A percentile compares a stretch with the other conserved stretches of the same genome.
These are phyloP conservation scores for Viola odorata DNA, from an alignment of 345 rosid species.

Conservation along the genomic window DNA sequence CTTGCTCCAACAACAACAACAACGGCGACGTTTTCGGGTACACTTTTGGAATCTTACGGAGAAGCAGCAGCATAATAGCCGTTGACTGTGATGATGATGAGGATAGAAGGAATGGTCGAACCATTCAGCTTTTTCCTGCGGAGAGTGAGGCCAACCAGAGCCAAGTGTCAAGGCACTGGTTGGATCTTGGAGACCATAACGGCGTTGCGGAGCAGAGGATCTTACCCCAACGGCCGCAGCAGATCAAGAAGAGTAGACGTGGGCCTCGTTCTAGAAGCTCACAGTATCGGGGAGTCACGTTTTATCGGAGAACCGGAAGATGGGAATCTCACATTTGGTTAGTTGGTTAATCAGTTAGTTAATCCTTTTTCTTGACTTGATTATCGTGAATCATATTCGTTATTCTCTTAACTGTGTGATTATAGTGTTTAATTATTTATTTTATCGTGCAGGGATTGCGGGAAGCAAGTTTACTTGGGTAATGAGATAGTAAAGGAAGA, in stretches of 20 bases:
- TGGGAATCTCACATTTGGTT: conserved; percentile 99
- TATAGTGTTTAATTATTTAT: too few species aligned
- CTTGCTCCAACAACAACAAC: conserved; percentile 19
- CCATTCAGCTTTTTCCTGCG: conserved; percentile 45
- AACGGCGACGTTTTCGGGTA: conserved; percentile 14
- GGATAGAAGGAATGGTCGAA: conserved; percentile 5
- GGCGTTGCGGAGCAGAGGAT: conserved; percentile 22
- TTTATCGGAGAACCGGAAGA: conserved; percentile 92
- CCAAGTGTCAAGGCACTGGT: conserved; percentile 15
- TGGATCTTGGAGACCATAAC: conserved; percentile 29
- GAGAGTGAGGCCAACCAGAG: conserved; percentile 6
- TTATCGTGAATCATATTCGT: too few species aligned
- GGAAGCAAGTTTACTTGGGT: conserved; percentile 85
- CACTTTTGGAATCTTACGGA: conserved; percentile 29
- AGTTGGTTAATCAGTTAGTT: background rate
- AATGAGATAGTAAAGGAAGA: conserved; percentile 8
- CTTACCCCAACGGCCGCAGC: conserved; percentile 20
- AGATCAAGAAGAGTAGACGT: conserved; percentile 64
- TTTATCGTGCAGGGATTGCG: conserved; percentile 62
- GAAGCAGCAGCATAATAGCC: background rate
- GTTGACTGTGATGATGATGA: conserved; percentile 1
- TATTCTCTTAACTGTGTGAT: too few species aligned
- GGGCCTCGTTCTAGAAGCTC: conserved; percentile 97
- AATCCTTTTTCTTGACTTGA: background rate
- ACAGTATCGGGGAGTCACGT: conserved; percentile 94